These are phyloP conservation scores for Poa pratensis DNA, from an alignment of 176 grass and related monocot genomes.

Conservation along the genomic window DNA sequence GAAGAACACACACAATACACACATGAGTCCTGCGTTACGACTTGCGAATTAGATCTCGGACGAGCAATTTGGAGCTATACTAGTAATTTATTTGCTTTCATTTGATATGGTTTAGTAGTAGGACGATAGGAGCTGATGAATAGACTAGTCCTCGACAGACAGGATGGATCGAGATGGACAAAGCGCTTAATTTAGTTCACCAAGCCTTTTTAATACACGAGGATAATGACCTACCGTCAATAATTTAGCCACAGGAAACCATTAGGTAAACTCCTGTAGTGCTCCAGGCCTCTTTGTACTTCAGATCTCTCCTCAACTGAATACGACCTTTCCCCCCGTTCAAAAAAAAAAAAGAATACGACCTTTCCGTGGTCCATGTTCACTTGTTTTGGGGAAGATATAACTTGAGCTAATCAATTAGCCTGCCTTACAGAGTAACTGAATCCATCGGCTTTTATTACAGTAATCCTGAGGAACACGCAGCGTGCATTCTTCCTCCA, in stretches of 20 bases:
- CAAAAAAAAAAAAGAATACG: too few species aligned
- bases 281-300: background rate
- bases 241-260: background rate
- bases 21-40: too few species aligned
- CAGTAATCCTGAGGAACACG: background rate
- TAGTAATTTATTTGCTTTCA: too few species aligned
- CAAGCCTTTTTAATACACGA: constrained; percentile 8
- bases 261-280: background rate
- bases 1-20: background rate
- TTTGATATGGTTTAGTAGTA: too few species aligned
- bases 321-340: constrained; percentile 7
- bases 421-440: background rate
- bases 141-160: background rate
- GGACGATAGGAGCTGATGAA: background rate
- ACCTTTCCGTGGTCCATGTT: background rate
- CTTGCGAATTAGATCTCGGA: background rate
- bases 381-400: background rate
- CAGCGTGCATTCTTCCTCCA: background rate
- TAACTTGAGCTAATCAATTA: background rate
- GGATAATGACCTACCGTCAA: constrained; percentile 12
- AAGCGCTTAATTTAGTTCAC: background rate
- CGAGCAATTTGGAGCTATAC: background rate
- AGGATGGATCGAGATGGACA: background rate
- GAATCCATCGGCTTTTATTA: background rate
- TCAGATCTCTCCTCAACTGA: background rate